Conservation (phyloP, 176 grass and related monocot species). For the Alopecurus myosuroides region DNA sequence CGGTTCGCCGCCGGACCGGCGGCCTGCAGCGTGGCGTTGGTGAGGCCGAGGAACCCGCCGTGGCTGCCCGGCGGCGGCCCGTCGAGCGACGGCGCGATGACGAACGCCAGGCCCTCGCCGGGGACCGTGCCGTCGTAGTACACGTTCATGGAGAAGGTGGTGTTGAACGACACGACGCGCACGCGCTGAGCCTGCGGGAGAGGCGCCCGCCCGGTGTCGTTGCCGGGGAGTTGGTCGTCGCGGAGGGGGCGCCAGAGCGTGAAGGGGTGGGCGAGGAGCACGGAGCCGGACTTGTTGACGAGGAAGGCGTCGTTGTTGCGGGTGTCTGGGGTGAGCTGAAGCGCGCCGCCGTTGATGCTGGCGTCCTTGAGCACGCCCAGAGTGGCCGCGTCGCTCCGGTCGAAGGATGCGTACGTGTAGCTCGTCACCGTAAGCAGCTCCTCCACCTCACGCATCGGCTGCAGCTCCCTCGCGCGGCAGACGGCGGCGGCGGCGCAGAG, state of each 20-base stretch:
- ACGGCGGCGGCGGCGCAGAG: background rate
- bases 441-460: background rate
- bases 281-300: slow-evolving; percentile 39
- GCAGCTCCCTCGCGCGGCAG: background rate
- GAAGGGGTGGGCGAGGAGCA: slow-evolving; percentile 30
- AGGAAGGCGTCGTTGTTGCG: background rate
- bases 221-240: background rate
- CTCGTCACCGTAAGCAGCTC: background rate
- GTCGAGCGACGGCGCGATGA: slow-evolving; percentile 22
- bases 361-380: background rate
- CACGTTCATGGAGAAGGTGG: slow-evolving; percentile 54
- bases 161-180: slow-evolving; percentile 52
- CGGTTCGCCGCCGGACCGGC: background rate
- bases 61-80: slow-evolving; percentile 28
- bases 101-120: slow-evolving; percentile 40
- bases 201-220: background rate
- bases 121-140: background rate
- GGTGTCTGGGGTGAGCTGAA: slow-evolving; percentile 54
- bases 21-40: slow-evolving; percentile 21
- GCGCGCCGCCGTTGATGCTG: slow-evolving; percentile 25
- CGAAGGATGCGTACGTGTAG: slow-evolving; percentile 27
- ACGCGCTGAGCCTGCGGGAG: background rate
- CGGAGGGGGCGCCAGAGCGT: slow-evolving; percentile 24
- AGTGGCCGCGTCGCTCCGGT: background rate
- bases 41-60: slow-evolving; percentile 55